Conservation (phyloP, 2,329 filamentous ascomycete genomes). For the Venturia effusa region DNA sequence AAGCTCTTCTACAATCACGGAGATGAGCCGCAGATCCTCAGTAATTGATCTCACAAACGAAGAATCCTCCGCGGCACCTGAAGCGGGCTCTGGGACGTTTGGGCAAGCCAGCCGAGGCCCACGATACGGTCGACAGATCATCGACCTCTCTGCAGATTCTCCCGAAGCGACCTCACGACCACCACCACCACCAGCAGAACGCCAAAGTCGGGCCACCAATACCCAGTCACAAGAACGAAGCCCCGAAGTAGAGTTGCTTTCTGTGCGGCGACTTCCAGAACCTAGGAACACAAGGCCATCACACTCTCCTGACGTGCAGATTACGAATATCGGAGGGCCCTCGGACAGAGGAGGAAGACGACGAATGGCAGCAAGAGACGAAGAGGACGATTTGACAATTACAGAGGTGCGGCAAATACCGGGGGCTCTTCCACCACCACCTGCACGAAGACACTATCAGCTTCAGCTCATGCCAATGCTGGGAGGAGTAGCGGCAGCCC, state of each 20-base stretch:
- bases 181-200: constrained; percentile 1
- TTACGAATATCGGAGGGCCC: not conserved
- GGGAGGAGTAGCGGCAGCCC: not conserved
- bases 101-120: constrained; percentile 16
- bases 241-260: constrained; percentile 39
- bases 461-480: not conserved
- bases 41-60: not conserved
- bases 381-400: constrained; percentile 2
- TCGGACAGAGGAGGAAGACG: not conserved
- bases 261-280: constrained; percentile 15
- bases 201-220: not conserved
- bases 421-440: not conserved
- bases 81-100: constrained; percentile 14
- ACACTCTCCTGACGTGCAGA: constrained; percentile 9
- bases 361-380: not conserved
- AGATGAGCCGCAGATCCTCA: not conserved
- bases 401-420: not conserved
- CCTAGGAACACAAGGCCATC: constrained; percentile 4
- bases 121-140: constrained; percentile 30
- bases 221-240: constrained; percentile 19
- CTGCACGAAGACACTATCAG: not conserved
- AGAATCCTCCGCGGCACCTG: not conserved
- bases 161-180: constrained; percentile 14
- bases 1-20: not conserved
- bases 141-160: constrained; percentile 32